A percentile compares a stretch with the other conserved stretches of the same genome.
These are phyloP conservation scores for Mucor racemosus DNA, from an alignment of 371 early-diverging fungal genomes.

Conservation along the genomic window DNA sequence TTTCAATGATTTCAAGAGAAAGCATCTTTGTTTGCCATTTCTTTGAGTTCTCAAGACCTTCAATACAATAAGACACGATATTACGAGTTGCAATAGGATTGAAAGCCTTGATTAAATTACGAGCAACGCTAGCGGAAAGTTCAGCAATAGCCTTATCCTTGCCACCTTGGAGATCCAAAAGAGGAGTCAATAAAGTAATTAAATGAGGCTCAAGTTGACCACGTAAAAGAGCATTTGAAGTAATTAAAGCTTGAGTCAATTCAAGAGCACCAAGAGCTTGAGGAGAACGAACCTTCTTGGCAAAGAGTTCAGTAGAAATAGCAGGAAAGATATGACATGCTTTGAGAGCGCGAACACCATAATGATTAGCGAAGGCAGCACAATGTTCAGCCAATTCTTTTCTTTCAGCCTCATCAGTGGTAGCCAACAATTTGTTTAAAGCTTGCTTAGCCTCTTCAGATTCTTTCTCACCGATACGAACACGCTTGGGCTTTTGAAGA, in stretches of 20 bases:
- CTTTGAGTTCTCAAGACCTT: slow-evolving; percentile 64
- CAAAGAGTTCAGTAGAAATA: slow-evolving; percentile 59
- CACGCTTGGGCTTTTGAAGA: slow-evolving; percentile 40
- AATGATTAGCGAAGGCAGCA: slow-evolving; percentile 47
- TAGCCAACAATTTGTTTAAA: slow-evolving; percentile 33
- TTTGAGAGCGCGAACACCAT: slow-evolving; percentile 63
- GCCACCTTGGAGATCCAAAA: slow-evolving; percentile 70
- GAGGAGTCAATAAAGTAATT: slow-evolving; percentile 54
- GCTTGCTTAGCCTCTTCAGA: slow-evolving; percentile 49
- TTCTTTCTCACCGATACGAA: slow-evolving; percentile 49
- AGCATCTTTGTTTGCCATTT: slow-evolving; percentile 82
- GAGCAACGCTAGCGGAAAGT: slow-evolving; percentile 61
- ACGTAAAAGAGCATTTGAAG: slow-evolving; percentile 44
- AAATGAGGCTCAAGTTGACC: slow-evolving; percentile 68
- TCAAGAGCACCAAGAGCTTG: slow-evolving; percentile 67
- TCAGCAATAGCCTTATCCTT: slow-evolving; percentile 67
- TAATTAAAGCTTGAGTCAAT: slow-evolving; percentile 48
- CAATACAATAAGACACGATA: slow-evolving; percentile 63
- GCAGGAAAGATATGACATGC: slow-evolving; percentile 60
- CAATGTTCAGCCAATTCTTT: slow-evolving; percentile 39
- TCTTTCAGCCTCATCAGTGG: slow-evolving; percentile 37
- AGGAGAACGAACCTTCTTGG: slow-evolving; percentile 76
- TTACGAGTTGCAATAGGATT: slow-evolving; percentile 60
- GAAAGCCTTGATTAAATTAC: slow-evolving; percentile 55
- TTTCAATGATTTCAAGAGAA: slow-evolving; percentile 58